Conservation (phyloP, 176 grass and related monocot genomes). For the Oryza meyeriana region DNA sequence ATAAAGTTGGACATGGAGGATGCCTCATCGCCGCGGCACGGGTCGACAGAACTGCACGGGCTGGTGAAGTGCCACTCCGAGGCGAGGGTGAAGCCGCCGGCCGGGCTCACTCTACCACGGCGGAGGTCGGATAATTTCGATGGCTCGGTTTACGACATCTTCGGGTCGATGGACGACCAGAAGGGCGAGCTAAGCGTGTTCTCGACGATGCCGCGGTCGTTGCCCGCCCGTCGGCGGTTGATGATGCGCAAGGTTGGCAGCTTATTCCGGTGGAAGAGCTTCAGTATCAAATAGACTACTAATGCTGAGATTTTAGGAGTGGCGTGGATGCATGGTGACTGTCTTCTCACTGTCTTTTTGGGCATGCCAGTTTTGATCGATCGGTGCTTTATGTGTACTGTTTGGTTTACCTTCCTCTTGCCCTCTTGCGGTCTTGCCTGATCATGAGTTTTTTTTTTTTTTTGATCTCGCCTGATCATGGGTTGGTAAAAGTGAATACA, state of each 20-base stretch:
- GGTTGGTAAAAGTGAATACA: no score
- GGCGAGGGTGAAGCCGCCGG: conserved; percentile 31
- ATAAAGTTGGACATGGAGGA: conserved; percentile 34
- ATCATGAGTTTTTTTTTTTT: no score
- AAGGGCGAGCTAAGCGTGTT: conserved; percentile 34
- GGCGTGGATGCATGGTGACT: no score
- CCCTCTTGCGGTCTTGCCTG: no score
- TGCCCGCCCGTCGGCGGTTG: conserved; percentile 31
- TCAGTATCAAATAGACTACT: conserved; percentile 49
- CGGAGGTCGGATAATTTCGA: conserved; percentile 49
- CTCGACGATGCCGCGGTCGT: conserved; percentile 35
- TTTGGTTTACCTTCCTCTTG: not conserved
- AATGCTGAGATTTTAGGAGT: not conserved
- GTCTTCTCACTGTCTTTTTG: not conserved
- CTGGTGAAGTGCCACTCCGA: conserved; percentile 49
- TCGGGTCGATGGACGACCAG: conserved; percentile 44
- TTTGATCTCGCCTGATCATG: no score
- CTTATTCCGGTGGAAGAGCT: conserved; percentile 73
- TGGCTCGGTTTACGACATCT: conserved; percentile 59
- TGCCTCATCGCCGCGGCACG: conserved; percentile 25
- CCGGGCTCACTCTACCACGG: conserved; percentile 39
- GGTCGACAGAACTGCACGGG: not conserved
- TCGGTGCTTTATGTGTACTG: not conserved
- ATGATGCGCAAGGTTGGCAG: conserved; percentile 58
- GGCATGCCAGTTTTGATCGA: not conserved